Base-by-base conservation (phyloP, 345 rosid genomes). In the Dovyalis caffra region DNA sequence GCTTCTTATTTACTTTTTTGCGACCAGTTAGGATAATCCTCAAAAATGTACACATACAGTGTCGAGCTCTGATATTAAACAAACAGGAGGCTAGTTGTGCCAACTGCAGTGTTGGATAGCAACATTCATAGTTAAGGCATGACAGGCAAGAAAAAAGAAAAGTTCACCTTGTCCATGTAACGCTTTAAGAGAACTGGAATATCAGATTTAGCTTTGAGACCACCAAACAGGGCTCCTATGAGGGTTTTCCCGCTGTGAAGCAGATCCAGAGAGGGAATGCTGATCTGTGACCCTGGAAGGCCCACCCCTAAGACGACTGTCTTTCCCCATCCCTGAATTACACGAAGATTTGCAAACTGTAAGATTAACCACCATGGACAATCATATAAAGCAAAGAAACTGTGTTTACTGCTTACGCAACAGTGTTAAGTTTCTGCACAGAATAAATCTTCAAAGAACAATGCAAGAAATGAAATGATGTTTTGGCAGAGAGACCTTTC, bases 281-380 rank as follows among this genome's bases (percentile, higher is more conserved):
- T 85, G 68, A 92, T 51, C 38, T 76, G 75, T 20, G 95, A 78
- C 25, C 86, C 92, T 5, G 98, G 94, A 67, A 77, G 82, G 84
- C 87, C 97, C 69, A 94, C 95, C 47, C 98, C 97, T 74, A 92
- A 35, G 11, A 89, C 91, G 32, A 94, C 73, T 7, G 95, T 88
- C 83, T 92, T 92, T 65, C 98, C 97, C 97, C 97, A 94, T 29
- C 98, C 97, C 97, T 94, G 79, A 67, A 43, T 74, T 47, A 8
- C 25, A 62, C 4, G 25, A 6, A 26, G 25, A 28, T 31, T 63
- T 37, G 2, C 40, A 53, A 8, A 40, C 6, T 14, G 31, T n/a
- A 62, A 68, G 47, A 60, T 51, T 37, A 32, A 9, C 57, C 12
- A 29, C 5, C 25, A 14, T 4, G 38, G 1, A n/a, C 16, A 16